Conservation (phyloP, 805 yeast species). For the Candida sonorensis region DNA sequence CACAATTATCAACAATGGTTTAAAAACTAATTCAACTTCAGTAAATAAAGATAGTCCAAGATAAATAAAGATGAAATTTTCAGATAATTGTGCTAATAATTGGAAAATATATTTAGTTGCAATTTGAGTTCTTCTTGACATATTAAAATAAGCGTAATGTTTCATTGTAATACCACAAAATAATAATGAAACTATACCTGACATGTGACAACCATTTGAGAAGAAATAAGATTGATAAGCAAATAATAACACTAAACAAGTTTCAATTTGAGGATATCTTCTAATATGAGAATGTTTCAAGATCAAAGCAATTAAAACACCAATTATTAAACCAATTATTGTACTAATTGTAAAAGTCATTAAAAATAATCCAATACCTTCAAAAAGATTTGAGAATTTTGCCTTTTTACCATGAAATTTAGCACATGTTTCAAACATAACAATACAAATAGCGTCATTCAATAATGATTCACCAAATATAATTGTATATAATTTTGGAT, state of each 20-base stretch:
- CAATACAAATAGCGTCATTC: constrained; percentile 97
- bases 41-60: constrained; percentile 92
- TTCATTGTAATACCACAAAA: constrained; percentile 96
- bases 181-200: constrained; percentile 90
- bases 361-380: constrained; percentile 88
- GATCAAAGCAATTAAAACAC: constrained; percentile 81
- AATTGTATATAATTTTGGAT: constrained; percentile 93
- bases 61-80: constrained; percentile 93
- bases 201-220: constrained; percentile 98
- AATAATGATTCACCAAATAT: constrained; percentile 94
- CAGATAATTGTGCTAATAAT: constrained; percentile 88
- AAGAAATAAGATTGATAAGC: constrained; percentile 97
- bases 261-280: constrained; percentile 94
- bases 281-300: constrained; percentile 90
- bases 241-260: constrained; percentile 81
- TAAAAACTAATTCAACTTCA: constrained; percentile 90
- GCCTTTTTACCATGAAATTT: constrained; percentile 87
- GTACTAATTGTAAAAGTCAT: constrained; percentile 91
- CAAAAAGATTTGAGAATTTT: constrained; percentile 69
- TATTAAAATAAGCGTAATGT: constrained; percentile 94
- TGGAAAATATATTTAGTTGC: constrained; percentile 95
- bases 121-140: constrained; percentile 95
- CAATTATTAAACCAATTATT: constrained; percentile 81
- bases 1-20: constrained; percentile 86
- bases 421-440: constrained; percentile 98